These are phyloP conservation scores for Asparagopsis taxiformis DNA, from an alignment of 31 red algal genomes.

Conservation along the genomic window DNA sequence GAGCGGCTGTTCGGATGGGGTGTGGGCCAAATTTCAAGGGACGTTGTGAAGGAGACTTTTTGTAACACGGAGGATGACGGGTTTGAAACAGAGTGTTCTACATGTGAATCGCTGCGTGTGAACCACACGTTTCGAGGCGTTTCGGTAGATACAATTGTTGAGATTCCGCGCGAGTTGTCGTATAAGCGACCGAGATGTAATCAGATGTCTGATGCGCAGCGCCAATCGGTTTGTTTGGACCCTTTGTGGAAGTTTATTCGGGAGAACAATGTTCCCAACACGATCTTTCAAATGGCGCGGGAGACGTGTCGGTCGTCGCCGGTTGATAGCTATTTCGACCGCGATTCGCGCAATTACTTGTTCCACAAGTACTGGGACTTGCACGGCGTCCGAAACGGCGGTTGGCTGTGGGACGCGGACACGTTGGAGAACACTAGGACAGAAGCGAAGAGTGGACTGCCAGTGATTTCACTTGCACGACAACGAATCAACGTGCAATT, in stretches of 20 bases:
- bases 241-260: constrained; percentile 16
- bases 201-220: not conserved
- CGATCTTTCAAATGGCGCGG: constrained; percentile 55
- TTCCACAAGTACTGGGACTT: constrained; percentile 38
- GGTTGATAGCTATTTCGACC: too few species aligned
- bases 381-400: constrained; percentile 28
- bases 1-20: constrained; percentile 58
- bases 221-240: constrained; percentile 8
- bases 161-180: constrained; percentile 13
- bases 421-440: not conserved
- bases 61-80: constrained; percentile 12
- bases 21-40: constrained; percentile 7
- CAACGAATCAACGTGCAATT: constrained; percentile 9
- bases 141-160: constrained; percentile 7
- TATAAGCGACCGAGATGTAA: not conserved
- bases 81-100: constrained; percentile 12
- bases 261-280: constrained; percentile 35
- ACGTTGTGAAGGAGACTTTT: not conserved
- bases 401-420: constrained; percentile 16
- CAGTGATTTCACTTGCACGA: not conserved
- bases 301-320: too few species aligned
- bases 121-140: constrained; percentile 15
- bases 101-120: not conserved
- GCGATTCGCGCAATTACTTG: constrained; percentile 2
- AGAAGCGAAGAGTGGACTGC: not conserved